A percentile compares a stretch with the other conserved stretches of the same genome.
These are phyloP conservation scores for Tetracladium maxilliforme DNA, from an alignment of 2,329 filamentous ascomycete species.

Conservation along the genomic window DNA sequence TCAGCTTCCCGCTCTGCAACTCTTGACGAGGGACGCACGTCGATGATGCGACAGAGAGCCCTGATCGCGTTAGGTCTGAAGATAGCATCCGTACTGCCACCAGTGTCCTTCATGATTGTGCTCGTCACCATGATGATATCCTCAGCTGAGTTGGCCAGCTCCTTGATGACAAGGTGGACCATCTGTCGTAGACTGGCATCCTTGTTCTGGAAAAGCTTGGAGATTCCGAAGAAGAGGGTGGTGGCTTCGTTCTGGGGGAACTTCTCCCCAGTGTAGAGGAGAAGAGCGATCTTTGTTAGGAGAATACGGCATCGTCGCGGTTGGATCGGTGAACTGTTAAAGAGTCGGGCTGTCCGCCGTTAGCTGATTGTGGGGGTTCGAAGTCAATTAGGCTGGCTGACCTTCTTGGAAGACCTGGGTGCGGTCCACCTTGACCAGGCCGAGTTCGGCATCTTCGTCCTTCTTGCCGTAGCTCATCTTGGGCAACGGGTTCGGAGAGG, in stretches of 20 bases:
- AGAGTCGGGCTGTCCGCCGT: slow-evolving; percentile 64
- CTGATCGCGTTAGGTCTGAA: slow-evolving; percentile 94
- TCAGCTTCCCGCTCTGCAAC: slow-evolving; percentile 9
- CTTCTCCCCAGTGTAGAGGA: slow-evolving; percentile 91
- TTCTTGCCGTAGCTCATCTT: slow-evolving; percentile 97
- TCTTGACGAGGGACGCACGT: slow-evolving; percentile 40
- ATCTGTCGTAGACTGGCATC: slow-evolving; percentile 96
- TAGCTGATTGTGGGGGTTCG: slow-evolving; percentile 17
- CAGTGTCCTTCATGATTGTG: slow-evolving; percentile 99
- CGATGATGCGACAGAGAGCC: slow-evolving; percentile 90
- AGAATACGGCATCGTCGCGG: slow-evolving; percentile 95
- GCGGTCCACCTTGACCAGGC: slow-evolving; percentile 92
- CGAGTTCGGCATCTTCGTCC: slow-evolving; percentile 91
- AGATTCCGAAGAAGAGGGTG: slow-evolving; percentile 96
- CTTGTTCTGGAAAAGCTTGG: slow-evolving; percentile 98
- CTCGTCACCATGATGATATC: slow-evolving; percentile 99
- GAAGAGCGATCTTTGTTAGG: slow-evolving; percentile 89
- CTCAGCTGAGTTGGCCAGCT: slow-evolving; percentile 86
- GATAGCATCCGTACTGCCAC: slow-evolving; percentile 83
- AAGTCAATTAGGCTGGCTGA: slow-evolving; percentile 23
- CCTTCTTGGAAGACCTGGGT: slow-evolving; percentile 99
- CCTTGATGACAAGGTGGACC: slow-evolving; percentile 97
- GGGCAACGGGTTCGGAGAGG: slow-evolving; percentile 14
- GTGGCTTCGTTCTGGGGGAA: slow-evolving; percentile 97
- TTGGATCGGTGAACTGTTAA: slow-evolving; percentile 94